Base-by-base conservation (phyloP, 2,329 filamentous ascomycete species). In the Neurospora sp. region DNA sequence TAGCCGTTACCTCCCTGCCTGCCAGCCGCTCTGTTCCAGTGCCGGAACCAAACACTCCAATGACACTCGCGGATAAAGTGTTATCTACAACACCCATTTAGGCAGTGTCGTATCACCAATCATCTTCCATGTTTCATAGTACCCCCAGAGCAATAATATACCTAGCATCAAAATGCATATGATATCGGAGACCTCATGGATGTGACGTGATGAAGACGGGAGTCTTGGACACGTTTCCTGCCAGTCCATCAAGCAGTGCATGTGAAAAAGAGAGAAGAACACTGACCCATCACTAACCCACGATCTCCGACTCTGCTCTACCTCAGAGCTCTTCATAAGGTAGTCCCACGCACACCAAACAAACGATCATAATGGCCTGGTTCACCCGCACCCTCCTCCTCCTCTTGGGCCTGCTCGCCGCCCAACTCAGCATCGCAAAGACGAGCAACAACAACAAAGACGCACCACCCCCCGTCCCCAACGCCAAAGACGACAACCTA, bases 401-500 rank as follows among this genome's bases (percentile, higher is more conserved):
- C 28, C 28, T 28, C 28, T 28, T 28, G 28, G 28, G 28, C 28
- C 28, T 28, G 28, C 28, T 28, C 28, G 28, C 23, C 23, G 23
- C 28, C 28, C 28, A n/a, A 7, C 15, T n/a, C 5, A 33, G 33
- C 33, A 28, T 28, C 28, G 28, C 28, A 28, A 28, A 28, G 28
- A 28, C 28, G 28, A 28, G 28, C 28, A 28, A 28, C 28, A 4
- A 28, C 28, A 28, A 28, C 28, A 28, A 28, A 28, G 28, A 28
- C 28, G 28, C 33, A 7, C 33, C 33, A 5, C 33, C 6, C 33
- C 33, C 33, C 33, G 15, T 8, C 6, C 4, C 40, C 4, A 71
- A 70, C 3, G 70, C 71, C 5, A 66, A 42, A 10, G 73, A 75
- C 3, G 74, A 28, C 28, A 28, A 72, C 4, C 71, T 75, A 2